Evolutionary conservation across 176 grass and related monocot species (phyloP).

Genomic region (Metroxylon sagu): DNA sequence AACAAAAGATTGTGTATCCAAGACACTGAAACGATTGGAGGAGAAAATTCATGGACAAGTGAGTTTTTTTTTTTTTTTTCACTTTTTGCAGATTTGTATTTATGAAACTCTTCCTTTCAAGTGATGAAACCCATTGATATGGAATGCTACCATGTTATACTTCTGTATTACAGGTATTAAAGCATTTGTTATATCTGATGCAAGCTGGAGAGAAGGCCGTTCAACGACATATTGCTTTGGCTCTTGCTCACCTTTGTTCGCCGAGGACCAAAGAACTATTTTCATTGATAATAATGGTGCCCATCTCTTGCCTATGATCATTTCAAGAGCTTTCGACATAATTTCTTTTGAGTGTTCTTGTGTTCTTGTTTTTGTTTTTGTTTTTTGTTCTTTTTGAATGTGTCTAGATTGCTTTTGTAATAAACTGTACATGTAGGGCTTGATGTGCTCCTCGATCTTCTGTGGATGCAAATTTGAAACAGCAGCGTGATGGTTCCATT

Average conservation of each 20-base stretch:
- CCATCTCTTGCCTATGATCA: neutral
- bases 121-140: too few relatives aligned
- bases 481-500: conserved; percentile 88
- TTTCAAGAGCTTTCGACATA: too few relatives aligned
- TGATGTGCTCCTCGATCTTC: conserved; percentile 83
- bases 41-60: conserved; percentile 97
- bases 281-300: conserved; percentile 96
- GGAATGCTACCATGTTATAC: neutral
- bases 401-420: neutral
- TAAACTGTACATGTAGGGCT: conserved; percentile 48
- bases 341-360: neutral
- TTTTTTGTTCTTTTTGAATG: conserved; percentile 7
- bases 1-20: conserved; percentile 98
- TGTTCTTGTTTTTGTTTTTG: conserved; percentile 11
- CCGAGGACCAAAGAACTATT: conserved; percentile 84
- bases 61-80: conserved; percentile 26
- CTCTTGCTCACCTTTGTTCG: conserved; percentile 87
- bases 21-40: conserved; percentile 93
- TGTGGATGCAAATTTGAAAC: conserved; percentile 63
- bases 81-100: too few relatives aligned
- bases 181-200: conserved; percentile 93
- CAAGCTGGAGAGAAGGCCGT: conserved; percentile 73
- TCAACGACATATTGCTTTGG: conserved; percentile 83
- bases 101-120: too few relatives aligned
- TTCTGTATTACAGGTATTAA: conserved; percentile 58